phyloP scores from a whole-genome alignment of 306 rosid genomes.

The Sphenostylis stenocarpa region DNA sequence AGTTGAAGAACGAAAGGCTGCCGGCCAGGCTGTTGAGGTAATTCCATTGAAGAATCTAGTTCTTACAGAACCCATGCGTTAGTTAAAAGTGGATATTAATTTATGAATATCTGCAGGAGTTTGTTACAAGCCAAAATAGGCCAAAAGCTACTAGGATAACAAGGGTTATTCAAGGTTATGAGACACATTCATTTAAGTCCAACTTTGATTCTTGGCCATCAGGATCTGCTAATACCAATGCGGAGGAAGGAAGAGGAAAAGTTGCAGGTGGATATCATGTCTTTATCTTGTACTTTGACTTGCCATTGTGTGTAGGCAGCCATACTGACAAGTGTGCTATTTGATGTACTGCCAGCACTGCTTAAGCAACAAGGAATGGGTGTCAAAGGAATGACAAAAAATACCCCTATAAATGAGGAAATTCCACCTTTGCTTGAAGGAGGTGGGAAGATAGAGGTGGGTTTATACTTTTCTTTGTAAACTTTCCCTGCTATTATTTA shows the following conservation, averaged over 20 bases:
- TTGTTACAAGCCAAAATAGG: constrained; percentile 69
- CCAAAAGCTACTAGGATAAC: constrained; percentile 84
- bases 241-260: constrained; percentile 97
- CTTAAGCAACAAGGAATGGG: constrained; percentile 97
- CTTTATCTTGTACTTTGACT: constrained; percentile 28
- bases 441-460: constrained; percentile 94
- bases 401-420: constrained; percentile 72
- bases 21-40: constrained; percentile 88
- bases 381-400: constrained; percentile 75
- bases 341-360: constrained; percentile 60
- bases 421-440: constrained; percentile 94
- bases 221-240: constrained; percentile 60
- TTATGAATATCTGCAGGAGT: constrained; percentile 59
- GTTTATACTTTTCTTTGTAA: constrained; percentile 19
- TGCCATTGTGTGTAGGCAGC: constrained; percentile 29
- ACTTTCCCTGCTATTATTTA: not conserved
- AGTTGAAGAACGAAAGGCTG: constrained; percentile 94
- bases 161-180: constrained; percentile 88
- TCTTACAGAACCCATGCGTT: constrained; percentile 17
- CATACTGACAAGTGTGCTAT: constrained; percentile 34
- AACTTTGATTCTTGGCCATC: constrained; percentile 95
- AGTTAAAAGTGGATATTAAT: constrained; percentile 30
- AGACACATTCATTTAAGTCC: constrained; percentile 88
- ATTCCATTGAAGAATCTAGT: not conserved
- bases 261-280: constrained; percentile 68